Percentiles rank a stretch among this genome's conserved stretches.
Evolutionary conservation across 2,329 filamentous ascomycete species (phyloP).

Genomic region (Pseudocercospora eumusae): DNA sequence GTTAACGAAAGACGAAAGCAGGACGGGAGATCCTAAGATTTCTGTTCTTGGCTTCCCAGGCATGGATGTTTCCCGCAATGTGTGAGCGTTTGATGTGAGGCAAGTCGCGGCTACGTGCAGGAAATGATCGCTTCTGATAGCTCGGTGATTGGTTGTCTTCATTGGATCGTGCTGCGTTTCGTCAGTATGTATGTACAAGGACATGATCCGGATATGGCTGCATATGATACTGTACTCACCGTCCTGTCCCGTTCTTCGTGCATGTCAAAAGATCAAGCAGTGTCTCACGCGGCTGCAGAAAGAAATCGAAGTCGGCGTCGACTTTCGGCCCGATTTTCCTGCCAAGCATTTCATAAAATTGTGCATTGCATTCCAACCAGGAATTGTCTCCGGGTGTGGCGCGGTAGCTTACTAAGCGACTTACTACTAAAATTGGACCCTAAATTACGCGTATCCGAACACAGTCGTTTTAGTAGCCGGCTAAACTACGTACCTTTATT

Average conservation of each 20-base stretch:
- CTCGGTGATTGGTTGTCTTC: conserved; percentile 32
- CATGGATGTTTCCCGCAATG: conserved; percentile 25
- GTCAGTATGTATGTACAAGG: too few relatives aligned
- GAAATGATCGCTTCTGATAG: conserved; percentile 26
- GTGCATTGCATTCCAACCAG: too few relatives aligned
- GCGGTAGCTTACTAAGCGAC: too few relatives aligned
- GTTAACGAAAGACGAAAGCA: conserved; percentile 19
- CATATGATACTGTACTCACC: too few relatives aligned
- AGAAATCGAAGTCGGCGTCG: not conserved
- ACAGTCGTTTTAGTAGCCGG: too few relatives aligned
- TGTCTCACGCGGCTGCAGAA: not conserved
- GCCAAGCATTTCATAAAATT: not conserved
- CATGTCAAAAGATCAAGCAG: not conserved
- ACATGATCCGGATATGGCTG: too few relatives aligned
- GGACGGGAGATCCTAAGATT: conserved; percentile 29
- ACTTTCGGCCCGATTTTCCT: not conserved
- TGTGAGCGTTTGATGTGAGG: conserved; percentile 14
- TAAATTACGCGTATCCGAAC: too few relatives aligned
- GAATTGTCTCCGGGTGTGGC: too few relatives aligned
- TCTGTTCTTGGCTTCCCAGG: conserved; percentile 39
- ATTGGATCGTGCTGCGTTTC: conserved; percentile 14
- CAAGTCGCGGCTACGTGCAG: conserved; percentile 31
- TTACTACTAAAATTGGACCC: too few relatives aligned
- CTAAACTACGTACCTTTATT: too few relatives aligned
- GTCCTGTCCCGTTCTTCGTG: not conserved